Evolutionary conservation across 148 eudicot genomes (phyloP), one percentile per base, ranked within the genome.

Genomic region (Dianthus caryophyllus): DNA sequence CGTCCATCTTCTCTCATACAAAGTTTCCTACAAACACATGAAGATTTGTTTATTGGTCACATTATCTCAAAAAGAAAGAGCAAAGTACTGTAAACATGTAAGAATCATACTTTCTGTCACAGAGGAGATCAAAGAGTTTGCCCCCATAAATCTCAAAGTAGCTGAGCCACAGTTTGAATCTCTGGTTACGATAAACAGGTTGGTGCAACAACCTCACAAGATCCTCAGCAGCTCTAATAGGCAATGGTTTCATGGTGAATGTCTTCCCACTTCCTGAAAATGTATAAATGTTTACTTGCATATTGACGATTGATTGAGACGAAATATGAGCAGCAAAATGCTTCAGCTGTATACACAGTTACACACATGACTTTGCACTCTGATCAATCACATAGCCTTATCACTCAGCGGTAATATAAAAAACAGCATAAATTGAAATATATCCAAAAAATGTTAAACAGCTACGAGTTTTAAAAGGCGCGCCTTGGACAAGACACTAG

Each of bases 131-230:
- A 74, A 73, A 94, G 31, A 90, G 87, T 75, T 94, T 94, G 66
- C 98, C 98, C 39, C 98, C 98, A 78, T 94, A 94, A 68, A 94
- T 94, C 85, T 94, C 98, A 71, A 94, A 94, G 77, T 84, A 94
- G 71, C 98, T 94, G 76, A 94, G 98, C 98, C 98, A 94, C 79
- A 94, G 31, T 65, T 94, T 94, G 76, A 86, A 94, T 86, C 80
- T 88, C 80, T 94, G 96, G 63, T 78, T 82, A 61, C 86, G 95
- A 72, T 90, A 90, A 47, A 77, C 74, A 61, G 98, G 97, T 43
- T 88, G 98, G 67, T 83, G 88, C 74, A 94, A 73, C 71, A 86
- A 70, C 81, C 87, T 86, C 61, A 90, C 82, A 71, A 94, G 97
- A 73, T 90, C 96, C 73, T 83, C 90, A 27, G 90, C 84, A 75